These are phyloP conservation scores for Apiotrichum gamsii DNA, from an alignment of 1,284 basidiomycete species.

Conservation along the genomic window DNA sequence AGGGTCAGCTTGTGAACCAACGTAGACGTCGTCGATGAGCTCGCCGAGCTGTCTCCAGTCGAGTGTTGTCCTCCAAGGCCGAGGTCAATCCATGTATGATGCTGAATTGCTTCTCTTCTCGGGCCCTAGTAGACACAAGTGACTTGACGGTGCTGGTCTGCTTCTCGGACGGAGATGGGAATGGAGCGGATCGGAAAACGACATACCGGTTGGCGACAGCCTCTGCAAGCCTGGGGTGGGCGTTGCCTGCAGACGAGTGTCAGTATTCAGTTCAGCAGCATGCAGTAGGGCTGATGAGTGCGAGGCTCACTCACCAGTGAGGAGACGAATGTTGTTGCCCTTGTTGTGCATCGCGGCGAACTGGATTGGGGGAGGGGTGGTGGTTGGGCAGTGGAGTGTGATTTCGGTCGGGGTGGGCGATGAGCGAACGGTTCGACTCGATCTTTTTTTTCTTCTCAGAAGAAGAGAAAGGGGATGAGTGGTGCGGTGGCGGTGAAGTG, in stretches of 20 bases:
- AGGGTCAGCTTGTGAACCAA: too few relatives aligned
- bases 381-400: background rate
- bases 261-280: too few relatives aligned
- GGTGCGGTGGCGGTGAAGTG: background rate
- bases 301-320: constrained; percentile 85
- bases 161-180: too few relatives aligned
- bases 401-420: background rate
- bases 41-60: too few relatives aligned
- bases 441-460: background rate
- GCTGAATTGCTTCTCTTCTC: too few relatives aligned
- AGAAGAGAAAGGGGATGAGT: background rate
- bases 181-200: too few relatives aligned
- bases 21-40: too few relatives aligned
- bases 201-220: constrained; percentile 90
- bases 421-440: background rate
- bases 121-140: too few relatives aligned
- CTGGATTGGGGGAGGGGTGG: background rate
- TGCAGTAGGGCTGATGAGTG: too few relatives aligned
- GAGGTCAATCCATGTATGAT: too few relatives aligned
- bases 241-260: constrained; percentile 65
- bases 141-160: too few relatives aligned
- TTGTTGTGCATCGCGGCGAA: constrained; percentile 53
- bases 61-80: too few relatives aligned
- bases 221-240: constrained; percentile 93
- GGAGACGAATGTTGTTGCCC: constrained; percentile 87